Conservation (phyloP, 2,329 filamentous ascomycete species). For the Thielaviopsis ethacetica region DNA sequence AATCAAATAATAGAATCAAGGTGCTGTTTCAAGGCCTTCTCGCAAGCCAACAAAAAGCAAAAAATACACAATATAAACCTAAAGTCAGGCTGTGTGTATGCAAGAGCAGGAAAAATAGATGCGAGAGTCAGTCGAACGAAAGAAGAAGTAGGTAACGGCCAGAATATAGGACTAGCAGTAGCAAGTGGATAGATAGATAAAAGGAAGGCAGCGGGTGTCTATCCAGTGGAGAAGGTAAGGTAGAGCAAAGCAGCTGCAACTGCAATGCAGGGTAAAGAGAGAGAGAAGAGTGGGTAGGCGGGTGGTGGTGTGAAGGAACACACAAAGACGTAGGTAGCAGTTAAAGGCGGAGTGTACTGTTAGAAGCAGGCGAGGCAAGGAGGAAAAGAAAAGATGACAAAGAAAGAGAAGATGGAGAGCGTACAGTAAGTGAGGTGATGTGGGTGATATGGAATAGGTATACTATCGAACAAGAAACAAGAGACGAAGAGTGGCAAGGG, state of each 20-base stretch:
- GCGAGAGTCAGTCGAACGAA: not conserved
- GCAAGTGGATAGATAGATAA: not conserved
- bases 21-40: not conserved
- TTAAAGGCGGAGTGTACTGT: not conserved
- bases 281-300: not conserved
- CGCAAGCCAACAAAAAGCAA: not conserved
- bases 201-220: not conserved
- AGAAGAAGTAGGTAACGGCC: not conserved
- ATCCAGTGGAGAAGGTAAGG: constrained; percentile 2
- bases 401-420: not conserved
- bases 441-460: constrained; percentile 10
- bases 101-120: not conserved
- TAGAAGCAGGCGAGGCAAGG: not conserved
- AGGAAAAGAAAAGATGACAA: not conserved
- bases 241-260: not conserved
- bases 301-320: not conserved
- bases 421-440: not conserved
- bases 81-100: not conserved
- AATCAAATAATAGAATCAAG: not conserved
- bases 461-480: constrained; percentile 4
- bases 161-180: not conserved
- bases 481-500: not conserved
- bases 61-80: not conserved
- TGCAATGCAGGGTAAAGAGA: constrained; percentile 9
- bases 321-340: not conserved